Evolutionary conservation across 192 early-diverging fungal genomes (phyloP).

Genomic region (Linnemannia hyalina): DNA sequence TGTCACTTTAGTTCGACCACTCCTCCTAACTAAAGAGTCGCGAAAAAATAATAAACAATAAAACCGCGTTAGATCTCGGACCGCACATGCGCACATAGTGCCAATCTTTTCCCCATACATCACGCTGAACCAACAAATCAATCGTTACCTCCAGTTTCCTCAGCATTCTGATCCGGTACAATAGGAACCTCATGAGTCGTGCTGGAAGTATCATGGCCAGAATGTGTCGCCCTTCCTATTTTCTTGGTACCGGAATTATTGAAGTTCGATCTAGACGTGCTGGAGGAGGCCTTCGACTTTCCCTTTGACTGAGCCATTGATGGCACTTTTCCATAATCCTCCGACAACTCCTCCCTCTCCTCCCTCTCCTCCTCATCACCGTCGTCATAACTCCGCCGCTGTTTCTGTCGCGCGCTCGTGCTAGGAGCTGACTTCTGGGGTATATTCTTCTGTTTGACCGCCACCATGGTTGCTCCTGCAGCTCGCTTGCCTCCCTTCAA

Average conservation of each 20-base stretch:
- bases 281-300: not conserved
- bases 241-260: not conserved
- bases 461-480: not conserved
- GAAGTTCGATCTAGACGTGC: not conserved
- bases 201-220: not conserved
- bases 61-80: not conserved
- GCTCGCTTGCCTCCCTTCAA: not conserved
- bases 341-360: not conserved
- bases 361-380: not conserved
- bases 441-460: not conserved
- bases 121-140: not conserved
- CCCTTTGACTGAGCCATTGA: not conserved
- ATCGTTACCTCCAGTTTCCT: not conserved
- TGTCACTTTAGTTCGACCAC: constrained; percentile 9
- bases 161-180: not conserved
- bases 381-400: no score
- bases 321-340: not conserved
- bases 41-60: not conserved
- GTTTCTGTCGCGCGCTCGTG: not conserved
- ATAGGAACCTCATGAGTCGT: not conserved
- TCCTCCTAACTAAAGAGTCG: constrained; percentile 21
- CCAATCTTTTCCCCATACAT: not conserved
- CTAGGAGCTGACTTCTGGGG: not conserved
- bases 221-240: not conserved
- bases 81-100: not conserved